These are phyloP conservation scores for Hondaea fermentalgiana DNA, from an alignment of 108 stramenopile genomes.

Conservation along the genomic window DNA sequence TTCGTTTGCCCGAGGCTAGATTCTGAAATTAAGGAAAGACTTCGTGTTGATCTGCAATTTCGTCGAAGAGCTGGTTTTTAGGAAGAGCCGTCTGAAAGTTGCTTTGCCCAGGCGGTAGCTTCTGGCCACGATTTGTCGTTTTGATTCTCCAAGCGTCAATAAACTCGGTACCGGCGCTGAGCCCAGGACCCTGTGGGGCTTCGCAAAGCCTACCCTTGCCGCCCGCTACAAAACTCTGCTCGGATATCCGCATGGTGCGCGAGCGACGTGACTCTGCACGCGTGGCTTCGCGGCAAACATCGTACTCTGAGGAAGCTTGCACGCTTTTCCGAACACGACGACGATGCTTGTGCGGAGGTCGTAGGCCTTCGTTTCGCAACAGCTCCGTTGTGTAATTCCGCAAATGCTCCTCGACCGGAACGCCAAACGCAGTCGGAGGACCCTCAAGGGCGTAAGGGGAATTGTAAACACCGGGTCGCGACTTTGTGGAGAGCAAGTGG, in stretches of 20 bases:
- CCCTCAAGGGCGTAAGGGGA: slow-evolving; percentile 25
- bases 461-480: slow-evolving; percentile 42
- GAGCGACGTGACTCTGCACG: background rate
- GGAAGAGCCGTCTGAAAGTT: background rate
- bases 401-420: slow-evolving; percentile 17
- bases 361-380: background rate
- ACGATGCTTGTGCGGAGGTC: background rate
- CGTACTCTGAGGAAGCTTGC: background rate
- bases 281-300: background rate
- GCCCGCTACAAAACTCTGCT: background rate
- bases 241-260: slow-evolving; percentile 3
- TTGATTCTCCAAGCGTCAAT: background rate
- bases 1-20: too few relatives aligned
- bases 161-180: background rate
- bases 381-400: background rate
- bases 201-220: background rate
- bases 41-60: background rate
- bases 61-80: background rate
- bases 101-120: background rate
- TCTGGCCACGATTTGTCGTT: background rate
- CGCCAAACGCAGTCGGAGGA: slow-evolving; percentile 38
- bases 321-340: background rate
- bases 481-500: slow-evolving; percentile 46
- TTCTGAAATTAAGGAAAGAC: background rate
- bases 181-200: background rate